Evolutionary conservation across 2,329 filamentous ascomycete species (phyloP).

Genomic region (Chaetoscypha palmicola): DNA sequence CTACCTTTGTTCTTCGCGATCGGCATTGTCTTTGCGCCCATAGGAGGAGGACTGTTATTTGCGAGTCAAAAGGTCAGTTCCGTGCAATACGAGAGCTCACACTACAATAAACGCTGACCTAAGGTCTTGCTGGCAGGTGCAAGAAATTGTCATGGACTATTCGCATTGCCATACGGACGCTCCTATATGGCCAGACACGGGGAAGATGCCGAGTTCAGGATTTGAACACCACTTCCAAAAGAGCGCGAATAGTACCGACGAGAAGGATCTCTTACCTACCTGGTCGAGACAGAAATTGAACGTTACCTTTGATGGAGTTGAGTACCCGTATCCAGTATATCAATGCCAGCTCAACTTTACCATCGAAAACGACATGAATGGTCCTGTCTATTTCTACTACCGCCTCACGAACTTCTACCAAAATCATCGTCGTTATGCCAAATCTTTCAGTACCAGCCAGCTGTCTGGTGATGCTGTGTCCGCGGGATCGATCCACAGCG

Average conservation of each 20-base stretch:
- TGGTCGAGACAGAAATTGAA: slow-evolving; percentile 8
- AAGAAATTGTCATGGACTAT: slow-evolving; percentile 89
- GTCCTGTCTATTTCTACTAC: slow-evolving; percentile 90
- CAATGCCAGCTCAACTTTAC: slow-evolving; percentile 69
- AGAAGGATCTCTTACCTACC: slow-evolving; percentile 31
- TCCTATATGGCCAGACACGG: slow-evolving; percentile 37
- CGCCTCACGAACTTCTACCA: slow-evolving; percentile 97
- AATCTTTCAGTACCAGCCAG: slow-evolving; percentile 78
- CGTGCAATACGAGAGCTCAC: no score
- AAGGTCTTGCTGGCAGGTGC: slow-evolving; percentile 52
- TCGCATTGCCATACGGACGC: slow-evolving; percentile 63
- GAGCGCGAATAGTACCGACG: slow-evolving; percentile 31
- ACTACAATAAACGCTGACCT: no score
- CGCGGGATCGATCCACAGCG: slow-evolving; percentile 52
- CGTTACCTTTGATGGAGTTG: not conserved
- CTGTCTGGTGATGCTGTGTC: slow-evolving; percentile 64
- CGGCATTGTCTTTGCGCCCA: slow-evolving; percentile 86
- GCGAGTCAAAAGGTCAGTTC: slow-evolving; percentile 71
- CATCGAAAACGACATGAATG: slow-evolving; percentile 69
- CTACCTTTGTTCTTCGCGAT: slow-evolving; percentile 86
- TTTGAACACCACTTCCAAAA: slow-evolving; percentile 60
- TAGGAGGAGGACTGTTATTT: slow-evolving; percentile 79
- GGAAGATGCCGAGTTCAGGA: slow-evolving; percentile 40
- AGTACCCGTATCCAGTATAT: slow-evolving; percentile 29
- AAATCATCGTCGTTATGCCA: slow-evolving; percentile 94